These are phyloP conservation scores for Amanita molliuscula DNA, from an alignment of 768 basidiomycete genomes.

Conservation along the genomic window DNA sequence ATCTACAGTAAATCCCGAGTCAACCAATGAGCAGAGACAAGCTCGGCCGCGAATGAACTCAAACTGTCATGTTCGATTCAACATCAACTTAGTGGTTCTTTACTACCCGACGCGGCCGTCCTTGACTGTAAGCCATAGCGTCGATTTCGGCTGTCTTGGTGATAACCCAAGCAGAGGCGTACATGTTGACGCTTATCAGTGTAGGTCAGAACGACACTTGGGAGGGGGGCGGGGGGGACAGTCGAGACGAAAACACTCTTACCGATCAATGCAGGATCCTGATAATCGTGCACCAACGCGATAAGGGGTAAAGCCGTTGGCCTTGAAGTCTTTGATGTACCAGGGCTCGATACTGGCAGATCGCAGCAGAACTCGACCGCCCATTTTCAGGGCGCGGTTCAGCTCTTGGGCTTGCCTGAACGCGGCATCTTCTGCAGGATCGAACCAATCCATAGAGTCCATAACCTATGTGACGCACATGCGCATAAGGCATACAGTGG, in stretches of 20 bases:
- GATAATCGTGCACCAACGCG: background rate
- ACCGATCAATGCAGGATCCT: background rate
- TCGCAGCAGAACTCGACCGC: conserved; percentile 59
- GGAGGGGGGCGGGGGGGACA: background rate
- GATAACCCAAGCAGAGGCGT: background rate
- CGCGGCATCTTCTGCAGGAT: conserved; percentile 33
- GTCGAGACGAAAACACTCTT: background rate
- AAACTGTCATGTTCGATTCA: no score
- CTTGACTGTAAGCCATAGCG: no score
- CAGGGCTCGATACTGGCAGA: conserved; percentile 55
- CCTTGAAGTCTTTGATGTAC: conserved; percentile 33
- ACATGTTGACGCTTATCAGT: background rate
- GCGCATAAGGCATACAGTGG: conserved; percentile 8
- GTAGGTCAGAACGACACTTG: background rate
- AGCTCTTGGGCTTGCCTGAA: conserved; percentile 49
- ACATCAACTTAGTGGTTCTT: no score
- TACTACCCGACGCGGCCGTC: no score
- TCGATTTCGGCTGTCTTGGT: background rate
- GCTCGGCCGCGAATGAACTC: no score
- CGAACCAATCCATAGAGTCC: conserved; percentile 61
- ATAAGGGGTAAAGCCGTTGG: background rate
- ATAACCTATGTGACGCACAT: conserved; percentile 58
- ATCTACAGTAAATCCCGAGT: no score
- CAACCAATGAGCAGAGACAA: no score
- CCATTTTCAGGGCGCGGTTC: conserved; percentile 41